Base-by-base conservation (phyloP, 139 green algal species). In the Chlorella sp. region DNA sequence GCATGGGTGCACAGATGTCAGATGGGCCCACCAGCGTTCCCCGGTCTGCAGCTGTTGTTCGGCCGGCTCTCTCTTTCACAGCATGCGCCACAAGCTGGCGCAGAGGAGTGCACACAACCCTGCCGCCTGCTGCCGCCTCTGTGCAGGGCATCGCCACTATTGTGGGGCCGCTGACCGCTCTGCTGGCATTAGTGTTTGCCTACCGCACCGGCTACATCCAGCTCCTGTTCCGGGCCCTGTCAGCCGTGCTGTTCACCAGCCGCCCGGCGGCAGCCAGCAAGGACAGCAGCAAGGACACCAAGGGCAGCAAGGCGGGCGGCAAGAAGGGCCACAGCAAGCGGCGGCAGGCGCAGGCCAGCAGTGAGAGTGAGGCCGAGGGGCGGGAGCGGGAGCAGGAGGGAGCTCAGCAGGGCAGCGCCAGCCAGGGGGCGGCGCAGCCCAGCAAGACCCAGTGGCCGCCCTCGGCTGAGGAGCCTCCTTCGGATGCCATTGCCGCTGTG, bases 71-170 rank as follows among this genome's bases (percentile, higher is more conserved):
- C n/a, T n/a, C n/a, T n/a, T n/a, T n/a, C n/a, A n/a, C n/a, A n/a
- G n/a, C n/a, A n/a, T n/a, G n/a, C n/a, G n/a, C n/a, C n/a, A n/a
- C n/a, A n/a, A n/a, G n/a, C n/a, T n/a, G n/a, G n/a, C n/a, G n/a
- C n/a, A n/a, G n/a, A n/a, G n/a, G n/a, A n/a, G 44, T 11, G 11
- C 7, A 7, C 34, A 74, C 3, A 30, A 17, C 34, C 34, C 5
- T n/a, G 34, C 44, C 11, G 44, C 18, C 34, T 6, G 38, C 70
- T 23, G 3, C 73, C 28, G 0, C 44, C 15, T 13, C 26, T 30
- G 18, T 57, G 62, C 78, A 83, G 78, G 78, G 78, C n/a, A 55
- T 83, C 11, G 41, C 39, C 39, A 20, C 78, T 28, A 62, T 83
- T 21, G 62, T 20, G 28, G 78, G 39, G 4, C 63, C 78, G 0